Evolutionary conservation across 1,284 basidiomycete species (phyloP), one percentile per base, ranked within the genome.

Genomic region (Bondarzewia mesenterica): DNA sequence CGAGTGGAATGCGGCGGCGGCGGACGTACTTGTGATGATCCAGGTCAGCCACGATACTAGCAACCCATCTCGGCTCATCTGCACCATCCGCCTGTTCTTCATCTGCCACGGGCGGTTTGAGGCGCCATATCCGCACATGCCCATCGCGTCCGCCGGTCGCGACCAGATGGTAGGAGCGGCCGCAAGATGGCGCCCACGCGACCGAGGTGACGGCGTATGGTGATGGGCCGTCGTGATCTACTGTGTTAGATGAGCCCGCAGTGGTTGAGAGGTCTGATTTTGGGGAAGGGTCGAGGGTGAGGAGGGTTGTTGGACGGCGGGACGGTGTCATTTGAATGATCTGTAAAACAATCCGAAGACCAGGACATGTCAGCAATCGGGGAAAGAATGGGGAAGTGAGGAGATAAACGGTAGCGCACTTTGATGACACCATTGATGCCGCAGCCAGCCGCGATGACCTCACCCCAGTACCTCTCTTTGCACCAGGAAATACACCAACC

Each of bases 401-500:
- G 39, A 38, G 41, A 25, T 25, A 42, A 12, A 15, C 23, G 8
- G 25, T 40, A n/a, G 55, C 70, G 46, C 40, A 92, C 89, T 65
- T 93, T 89, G 42, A 95, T 71, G 15, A 80, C 65, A 0, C 89
- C 86, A 51, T 71, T 78, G 2, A 78, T 74, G 1, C 92, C 92
- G 46, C 78, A 78, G 2, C 81, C 80, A 0, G 80, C 82, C 12
- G 89, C 91, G 39, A 96, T 69, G 21, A 94, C 63, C 60, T 93
- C 88, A 1, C 93, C 93, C 91, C 92, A 94, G 66, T 92, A 94
- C 51, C 78, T 75, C 57, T 97, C 93, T 59, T 90, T 89, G 65
- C 93, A 96, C 92, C 93, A 97, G 18, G 85, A 87, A 40, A 97
- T 65, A 52, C 84, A 85, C 91, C 93, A 96, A 0, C 89, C 93